Base-by-base conservation (phyloP, 2,329 filamentous ascomycete species). In the Fusarium sp. region DNA sequence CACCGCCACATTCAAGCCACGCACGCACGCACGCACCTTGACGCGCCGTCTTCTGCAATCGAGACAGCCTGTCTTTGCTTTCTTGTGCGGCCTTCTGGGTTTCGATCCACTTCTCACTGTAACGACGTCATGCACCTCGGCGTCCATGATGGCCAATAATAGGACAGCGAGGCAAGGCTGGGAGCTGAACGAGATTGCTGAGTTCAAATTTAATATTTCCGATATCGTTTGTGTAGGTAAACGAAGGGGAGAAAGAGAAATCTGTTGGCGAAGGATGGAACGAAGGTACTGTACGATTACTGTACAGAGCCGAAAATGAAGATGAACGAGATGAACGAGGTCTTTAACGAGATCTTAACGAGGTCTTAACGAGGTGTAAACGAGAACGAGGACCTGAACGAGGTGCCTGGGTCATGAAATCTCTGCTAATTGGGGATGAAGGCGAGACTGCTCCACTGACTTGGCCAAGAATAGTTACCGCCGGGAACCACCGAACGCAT, bases 21-120 rank as follows among this genome's bases (percentile, higher is more conserved):
- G 4, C 1, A 26, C 18, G 8, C 1, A 26, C 18, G 8, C 6
- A n/a, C 47, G 6, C 3, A 68, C 65, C 63, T 68, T 68, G 24
- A 68, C 65, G 22, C 47, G 65, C 1, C 65, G 65, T 31, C 64
- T 62, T 15, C 65, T 68, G 22, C 65, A 68, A 17, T 68, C 54
- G 8, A 11, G 20, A 8, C 65, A 68, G 2, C 65, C 65, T 3
- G 65, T 68, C 39, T 48, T 68, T 5, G 57, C 63, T 17, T 68
- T 68, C 14, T 68, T 68, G 15, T 68, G 65, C 20, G 63, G 45
- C 20, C 54, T 48, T 38, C 65, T 24, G 2, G 57, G 18, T 22
- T 68, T 68, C 24, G 12, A 13, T 33, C 35, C 65, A 18, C 33
- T n/a, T 8, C 35, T 38, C 44, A 18, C 24, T 12, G 20, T 5